Percentiles rank a stretch among this genome's conserved stretches.
These are phyloP conservation scores for Beauveria sp. DNA, from an alignment of 2,329 filamentous ascomycete species.

Conservation along the genomic window DNA sequence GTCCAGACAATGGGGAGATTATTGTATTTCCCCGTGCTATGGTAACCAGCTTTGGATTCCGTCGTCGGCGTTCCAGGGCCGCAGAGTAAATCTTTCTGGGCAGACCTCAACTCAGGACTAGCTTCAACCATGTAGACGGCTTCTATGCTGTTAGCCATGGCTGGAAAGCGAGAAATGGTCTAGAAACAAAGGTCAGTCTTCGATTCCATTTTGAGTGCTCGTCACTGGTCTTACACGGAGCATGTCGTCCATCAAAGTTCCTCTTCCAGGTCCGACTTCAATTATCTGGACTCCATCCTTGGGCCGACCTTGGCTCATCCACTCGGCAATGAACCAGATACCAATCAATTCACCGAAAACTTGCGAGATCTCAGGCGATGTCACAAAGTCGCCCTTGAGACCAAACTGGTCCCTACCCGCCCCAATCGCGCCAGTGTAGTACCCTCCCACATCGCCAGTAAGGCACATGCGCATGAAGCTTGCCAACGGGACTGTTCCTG, in stretches of 20 bases:
- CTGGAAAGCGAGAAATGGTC: slow-evolving; percentile 79
- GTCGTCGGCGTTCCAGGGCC: slow-evolving; percentile 59
- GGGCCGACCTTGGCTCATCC: slow-evolving; percentile 81
- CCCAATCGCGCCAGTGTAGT: slow-evolving; percentile 74
- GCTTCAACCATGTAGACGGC: slow-evolving; percentile 93
- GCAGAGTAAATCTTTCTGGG: slow-evolving; percentile 78
- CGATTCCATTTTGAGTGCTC: background rate
- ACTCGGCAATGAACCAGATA: slow-evolving; percentile 93
- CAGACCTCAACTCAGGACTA: slow-evolving; percentile 66
- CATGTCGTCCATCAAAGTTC: slow-evolving; percentile 96
- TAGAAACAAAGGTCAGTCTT: slow-evolving; percentile 26
- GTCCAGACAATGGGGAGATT: slow-evolving; percentile 78
- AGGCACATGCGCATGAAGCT: slow-evolving; percentile 98
- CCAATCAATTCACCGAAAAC: slow-evolving; percentile 92
- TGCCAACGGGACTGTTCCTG: slow-evolving; percentile 84
- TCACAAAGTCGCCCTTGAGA: slow-evolving; percentile 89
- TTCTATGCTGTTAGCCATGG: slow-evolving; percentile 68
- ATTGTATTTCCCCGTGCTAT: slow-evolving; percentile 68
- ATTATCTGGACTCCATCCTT: slow-evolving; percentile 75
- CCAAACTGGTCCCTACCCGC: slow-evolving; percentile 80
- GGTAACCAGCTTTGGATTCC: slow-evolving; percentile 65
- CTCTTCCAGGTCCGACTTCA: slow-evolving; percentile 88
- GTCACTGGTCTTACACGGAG: slow-evolving; percentile 55
- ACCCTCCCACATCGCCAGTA: slow-evolving; percentile 82
- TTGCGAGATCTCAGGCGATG: slow-evolving; percentile 94